Base-by-base conservation (phyloP, 345 rosid genomes). In the Euphorbia pulcherrima region DNA sequence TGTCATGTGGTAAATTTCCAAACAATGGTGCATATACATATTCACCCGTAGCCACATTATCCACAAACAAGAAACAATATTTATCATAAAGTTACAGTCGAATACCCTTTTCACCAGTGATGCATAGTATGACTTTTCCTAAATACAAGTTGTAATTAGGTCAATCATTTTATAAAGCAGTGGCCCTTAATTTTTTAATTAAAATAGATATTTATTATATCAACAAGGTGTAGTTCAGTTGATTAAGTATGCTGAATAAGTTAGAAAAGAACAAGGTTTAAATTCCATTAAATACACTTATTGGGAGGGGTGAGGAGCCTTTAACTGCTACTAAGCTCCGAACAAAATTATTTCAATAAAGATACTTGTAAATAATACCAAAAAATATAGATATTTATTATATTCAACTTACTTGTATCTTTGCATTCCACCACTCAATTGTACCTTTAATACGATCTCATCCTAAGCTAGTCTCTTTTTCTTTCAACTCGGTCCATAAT, bases 401-500 rank as follows among this genome's bases (percentile, higher is more conserved):
- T 0, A 4, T 20, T 17, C 50, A 20, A 41, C n/a, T 14, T 63
- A 63, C 54, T 29, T 63, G 35, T 10, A 26, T 63, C 29, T 63
- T 63, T 27, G 26, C 21, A 46, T 48, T 17, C 52, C 65, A 62
- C 50, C 50, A 62, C 17, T 62, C 66, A 62, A 62, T 62, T 17
- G 51, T 62, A 8, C 18, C 30, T 26, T 62, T 62, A 24, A 4
- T 27, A 40, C 33, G 66, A 62, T 62, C 52, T 21, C 67, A 63
- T 44, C 0, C 67, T 16, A n/a, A n/a, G 16, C 35, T 2, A 14
- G 39, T 63, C 46, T 40, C 33, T 5, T 44, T 48, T n/a, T n/a
- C n/a, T 27, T 26, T 63, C 17, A 63, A n/a, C 1, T 44, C 53
- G 3, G 44, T 63, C 33, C 67, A 63, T 17, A 63, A 41, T 11